Evolutionary conservation across 352 stramenopile genomes (phyloP), one percentile per base, ranked within the genome.

Genomic region (Globisporangium middletonii): DNA sequence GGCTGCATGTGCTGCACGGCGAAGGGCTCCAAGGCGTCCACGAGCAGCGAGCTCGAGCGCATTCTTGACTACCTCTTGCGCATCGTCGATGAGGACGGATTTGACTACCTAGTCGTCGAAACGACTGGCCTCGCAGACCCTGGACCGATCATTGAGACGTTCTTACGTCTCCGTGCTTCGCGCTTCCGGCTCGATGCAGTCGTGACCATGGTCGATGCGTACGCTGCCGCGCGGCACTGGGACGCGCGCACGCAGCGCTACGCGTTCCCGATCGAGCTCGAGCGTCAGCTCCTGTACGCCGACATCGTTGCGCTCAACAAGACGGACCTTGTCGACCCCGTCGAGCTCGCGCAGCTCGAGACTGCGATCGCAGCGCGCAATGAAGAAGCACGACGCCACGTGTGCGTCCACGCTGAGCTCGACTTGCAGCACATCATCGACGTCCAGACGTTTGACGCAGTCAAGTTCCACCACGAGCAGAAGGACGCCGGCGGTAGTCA

Each of bases 1-100:
- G 96, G 96, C 43, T 99, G 97, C 67, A 97, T 99, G 63, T 99
- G 97, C 79, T 99, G 97, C 73, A 97, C 92, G 12, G 89, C 98
- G 13, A 62, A 64, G 44, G 74, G 91, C 12, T 89, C 89, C 30
- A 96, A 98, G 68, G 75, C 98, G 42, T 90, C 97, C 19, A 75
- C 85, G 47, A 97, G 91, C 47, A 69, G 70, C 53, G 79, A 89
- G 28, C 72, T 99, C 0, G 89, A 98, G 64, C 84, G 91, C 16
- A 97, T 98, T 63, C 66, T 98, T 2, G 79, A 96, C 63, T 91
- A 94, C 38, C 71, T 92, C 37, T 60, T 89, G 52, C 69, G 80
- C 3, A 65, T 88, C 26, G 65, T 75, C 48, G 55, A 80, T 26
- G 69, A 86, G 46, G 55, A 95, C 44, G 89, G 95, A 8, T 99